Percentiles rank a stretch among this genome's conserved stretches.
phyloP scores from a whole-genome alignment of 495 filamentous ascomycete genomes.

The Rusavskia elegans region DNA sequence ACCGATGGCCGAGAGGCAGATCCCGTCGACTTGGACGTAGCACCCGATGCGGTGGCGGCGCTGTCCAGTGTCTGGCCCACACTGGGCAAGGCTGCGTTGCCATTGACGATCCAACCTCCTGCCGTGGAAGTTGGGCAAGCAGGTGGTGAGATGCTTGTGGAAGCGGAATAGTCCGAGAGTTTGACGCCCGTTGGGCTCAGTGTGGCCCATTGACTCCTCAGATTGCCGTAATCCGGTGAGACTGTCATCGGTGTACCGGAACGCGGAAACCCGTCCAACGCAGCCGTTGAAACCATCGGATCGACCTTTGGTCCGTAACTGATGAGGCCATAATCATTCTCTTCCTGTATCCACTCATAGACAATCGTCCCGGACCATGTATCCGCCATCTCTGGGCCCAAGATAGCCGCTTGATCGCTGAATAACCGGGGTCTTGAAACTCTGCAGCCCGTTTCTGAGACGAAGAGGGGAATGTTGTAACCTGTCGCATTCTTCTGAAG shows the following conservation, averaged over 20 bases:
- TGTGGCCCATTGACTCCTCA: conserved; percentile 63
- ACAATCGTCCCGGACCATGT: conserved; percentile 74
- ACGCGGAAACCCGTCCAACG: conserved; percentile 50
- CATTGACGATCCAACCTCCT: conserved; percentile 56
- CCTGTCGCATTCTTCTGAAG: conserved; percentile 41
- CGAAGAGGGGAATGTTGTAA: conserved; percentile 68
- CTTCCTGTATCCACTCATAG: conserved; percentile 84
- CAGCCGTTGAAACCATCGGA: conserved; percentile 25
- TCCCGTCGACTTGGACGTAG: not conserved
- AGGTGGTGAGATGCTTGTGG: conserved; percentile 33
- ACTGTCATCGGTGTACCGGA: conserved; percentile 61
- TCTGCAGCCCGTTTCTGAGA: conserved; percentile 72
- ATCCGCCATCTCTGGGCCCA: conserved; percentile 51
- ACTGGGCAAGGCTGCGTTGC: conserved; percentile 50
- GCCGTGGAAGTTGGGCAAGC: conserved; percentile 55
- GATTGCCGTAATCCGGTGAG: conserved; percentile 59
- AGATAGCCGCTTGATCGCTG: conserved; percentile 60
- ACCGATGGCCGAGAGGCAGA: not conserved
- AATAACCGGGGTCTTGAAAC: conserved; percentile 51
- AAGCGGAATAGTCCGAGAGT: conserved; percentile 44
- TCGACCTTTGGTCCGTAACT: conserved; percentile 48
- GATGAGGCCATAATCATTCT: conserved; percentile 73
- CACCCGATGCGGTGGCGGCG: conserved; percentile 9
- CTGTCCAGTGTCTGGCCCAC: conserved; percentile 36
- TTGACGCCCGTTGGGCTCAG: conserved; percentile 51